A percentile compares a stretch with the other conserved stretches of the same genome.
Conservation (phyloP, 139 green algal genomes). For the Chlorella sp. region DNA sequence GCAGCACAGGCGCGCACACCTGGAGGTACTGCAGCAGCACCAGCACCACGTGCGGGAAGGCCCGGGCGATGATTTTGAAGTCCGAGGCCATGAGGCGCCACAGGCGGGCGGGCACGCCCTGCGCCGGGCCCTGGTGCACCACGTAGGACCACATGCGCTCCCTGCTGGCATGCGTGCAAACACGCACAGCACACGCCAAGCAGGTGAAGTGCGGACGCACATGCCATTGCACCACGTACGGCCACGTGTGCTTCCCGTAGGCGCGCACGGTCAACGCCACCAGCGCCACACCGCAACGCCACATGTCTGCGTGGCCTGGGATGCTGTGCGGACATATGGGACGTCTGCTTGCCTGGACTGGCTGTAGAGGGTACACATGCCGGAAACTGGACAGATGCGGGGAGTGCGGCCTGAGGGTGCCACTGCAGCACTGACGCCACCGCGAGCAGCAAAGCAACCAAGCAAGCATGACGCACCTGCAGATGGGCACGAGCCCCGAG, state of each 20-base stretch:
- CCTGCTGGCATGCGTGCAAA: neutral
- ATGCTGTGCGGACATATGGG: neutral
- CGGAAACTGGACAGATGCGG: neutral
- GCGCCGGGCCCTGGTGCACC: neutral
- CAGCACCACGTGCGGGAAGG: neutral
- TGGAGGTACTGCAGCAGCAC: neutral
- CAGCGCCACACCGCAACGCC: neutral
- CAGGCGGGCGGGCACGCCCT: neutral
- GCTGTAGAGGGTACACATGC: neutral
- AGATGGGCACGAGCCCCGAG: constrained; percentile 1
- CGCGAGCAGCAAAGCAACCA: too few species aligned
- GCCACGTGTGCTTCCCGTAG: neutral
- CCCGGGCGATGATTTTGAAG: neutral
- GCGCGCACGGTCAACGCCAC: neutral
- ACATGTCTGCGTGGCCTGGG: neutral
- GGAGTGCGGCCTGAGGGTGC: neutral
- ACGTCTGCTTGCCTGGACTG: too few species aligned
- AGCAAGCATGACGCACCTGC: constrained; percentile 18
- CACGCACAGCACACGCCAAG: neutral
- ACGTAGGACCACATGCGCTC: neutral
- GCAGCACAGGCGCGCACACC: neutral
- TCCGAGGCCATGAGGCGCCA: neutral
- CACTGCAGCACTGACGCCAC: too few species aligned
- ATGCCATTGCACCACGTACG: neutral
- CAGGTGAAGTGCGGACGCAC: neutral